Percentiles rank a stretch among this genome's conserved stretches.
phyloP scores from a whole-genome alignment of 2,329 filamentous ascomycete genomes.

The Pestalotiopsis sp. region DNA sequence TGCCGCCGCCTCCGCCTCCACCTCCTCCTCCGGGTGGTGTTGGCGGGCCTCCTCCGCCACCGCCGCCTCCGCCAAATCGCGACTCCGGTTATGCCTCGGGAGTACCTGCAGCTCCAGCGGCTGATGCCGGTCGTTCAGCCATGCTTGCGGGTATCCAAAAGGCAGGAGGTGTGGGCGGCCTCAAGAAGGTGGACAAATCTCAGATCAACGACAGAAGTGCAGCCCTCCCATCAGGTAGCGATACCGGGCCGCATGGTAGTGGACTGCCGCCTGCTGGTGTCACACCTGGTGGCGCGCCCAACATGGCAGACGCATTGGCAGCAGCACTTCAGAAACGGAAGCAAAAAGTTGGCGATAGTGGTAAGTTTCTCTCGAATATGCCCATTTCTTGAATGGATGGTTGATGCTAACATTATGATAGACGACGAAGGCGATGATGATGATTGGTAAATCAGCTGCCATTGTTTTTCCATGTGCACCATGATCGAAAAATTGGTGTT shows the following conservation, averaged over 20 bases:
- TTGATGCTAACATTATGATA: slow-evolving; percentile 34
- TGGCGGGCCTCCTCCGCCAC: slow-evolving; percentile 45
- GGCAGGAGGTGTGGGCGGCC: slow-evolving; percentile 65
- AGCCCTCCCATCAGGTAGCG: slow-evolving; percentile 56
- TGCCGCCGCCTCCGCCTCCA: slow-evolving; percentile 38
- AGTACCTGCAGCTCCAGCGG: slow-evolving; percentile 48
- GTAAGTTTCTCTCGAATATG: slow-evolving; percentile 60
- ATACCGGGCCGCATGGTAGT: slow-evolving; percentile 54
- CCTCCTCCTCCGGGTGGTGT: slow-evolving; percentile 38
- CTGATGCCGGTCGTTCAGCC: slow-evolving; percentile 56
- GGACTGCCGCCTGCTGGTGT: slow-evolving; percentile 55
- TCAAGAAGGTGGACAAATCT: slow-evolving; percentile 75
- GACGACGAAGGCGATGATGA: slow-evolving; percentile 80
- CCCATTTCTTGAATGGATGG: slow-evolving; percentile 26
- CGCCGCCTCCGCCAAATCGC: slow-evolving; percentile 59
- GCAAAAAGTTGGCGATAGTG: slow-evolving; percentile 91
- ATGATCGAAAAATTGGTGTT: background rate
- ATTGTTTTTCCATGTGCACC: background rate
- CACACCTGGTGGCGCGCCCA: slow-evolving; percentile 57
- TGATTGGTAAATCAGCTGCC: slow-evolving; percentile 60
- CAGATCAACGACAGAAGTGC: slow-evolving; percentile 74
- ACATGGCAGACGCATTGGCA: slow-evolving; percentile 82
- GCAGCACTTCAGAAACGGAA: slow-evolving; percentile 81
- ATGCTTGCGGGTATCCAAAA: slow-evolving; percentile 74
- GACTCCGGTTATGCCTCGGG: slow-evolving; percentile 62